These are phyloP conservation scores for Zizania latifolia DNA, from an alignment of 176 grass and related monocot genomes.

Conservation along the genomic window DNA sequence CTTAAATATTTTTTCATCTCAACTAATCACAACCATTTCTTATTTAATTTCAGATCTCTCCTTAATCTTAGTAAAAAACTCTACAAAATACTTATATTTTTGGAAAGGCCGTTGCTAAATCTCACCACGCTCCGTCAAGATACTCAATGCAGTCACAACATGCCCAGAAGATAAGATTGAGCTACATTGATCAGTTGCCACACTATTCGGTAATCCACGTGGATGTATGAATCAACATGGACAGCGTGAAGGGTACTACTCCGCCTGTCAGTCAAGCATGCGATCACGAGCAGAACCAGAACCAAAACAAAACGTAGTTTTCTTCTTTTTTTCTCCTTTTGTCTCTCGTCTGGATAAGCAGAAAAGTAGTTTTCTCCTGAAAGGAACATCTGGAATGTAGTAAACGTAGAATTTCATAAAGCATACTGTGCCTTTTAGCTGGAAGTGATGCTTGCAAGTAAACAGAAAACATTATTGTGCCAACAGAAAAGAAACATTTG, in stretches of 20 bases:
- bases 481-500: background rate
- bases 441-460: background rate
- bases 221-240: conserved; percentile 12
- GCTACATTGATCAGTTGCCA: conserved; percentile 13
- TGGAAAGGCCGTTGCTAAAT: too few species aligned
- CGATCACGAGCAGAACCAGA: conserved; percentile 25
- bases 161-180: conserved; percentile 23
- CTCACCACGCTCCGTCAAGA: background rate
- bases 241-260: background rate
- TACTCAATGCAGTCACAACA: conserved; percentile 4
- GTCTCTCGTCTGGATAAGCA: background rate
- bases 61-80: too few species aligned
- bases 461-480: background rate
- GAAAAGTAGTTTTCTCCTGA: background rate
- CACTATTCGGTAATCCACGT: conserved; percentile 14
- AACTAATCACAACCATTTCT: too few species aligned
- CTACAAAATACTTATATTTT: too few species aligned
- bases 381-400: background rate
- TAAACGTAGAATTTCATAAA: background rate
- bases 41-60: too few species aligned
- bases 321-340: background rate
- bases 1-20: too few species aligned
- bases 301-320: background rate
- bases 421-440: background rate
- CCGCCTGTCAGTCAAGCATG: conserved; percentile 24